Conservation (phyloP, 768 basidiomycete genomes). For the Russula virescens region DNA sequence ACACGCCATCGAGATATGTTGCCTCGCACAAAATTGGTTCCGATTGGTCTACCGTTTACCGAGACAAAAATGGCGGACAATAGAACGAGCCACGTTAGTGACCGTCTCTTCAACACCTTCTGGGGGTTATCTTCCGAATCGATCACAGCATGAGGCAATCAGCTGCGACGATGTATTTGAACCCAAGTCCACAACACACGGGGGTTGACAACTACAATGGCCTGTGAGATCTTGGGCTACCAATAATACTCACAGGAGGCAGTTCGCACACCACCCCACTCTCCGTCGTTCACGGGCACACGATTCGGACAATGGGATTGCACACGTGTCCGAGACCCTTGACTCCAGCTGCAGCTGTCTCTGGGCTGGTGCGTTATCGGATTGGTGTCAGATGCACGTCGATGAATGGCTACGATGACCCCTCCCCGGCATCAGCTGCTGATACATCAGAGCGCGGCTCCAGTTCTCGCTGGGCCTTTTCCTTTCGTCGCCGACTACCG, state of each 20-base stretch:
- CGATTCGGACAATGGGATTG: too few relatives aligned
- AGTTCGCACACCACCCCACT: too few relatives aligned
- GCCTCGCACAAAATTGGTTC: neutral
- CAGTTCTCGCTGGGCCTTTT: slow-evolving; percentile 48
- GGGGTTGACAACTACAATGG: neutral
- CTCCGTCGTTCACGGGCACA: too few relatives aligned
- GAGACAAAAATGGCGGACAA: slow-evolving; percentile 14
- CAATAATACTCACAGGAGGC: too few relatives aligned
- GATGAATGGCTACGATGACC: neutral
- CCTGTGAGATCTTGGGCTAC: too few relatives aligned
- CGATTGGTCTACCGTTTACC: slow-evolving; percentile 9
- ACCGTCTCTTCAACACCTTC: neutral
- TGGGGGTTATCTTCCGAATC: neutral
- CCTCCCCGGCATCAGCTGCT: neutral
- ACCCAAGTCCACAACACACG: neutral
- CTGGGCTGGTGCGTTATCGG: neutral
- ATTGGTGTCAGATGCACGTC: neutral
- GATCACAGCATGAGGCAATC: neutral
- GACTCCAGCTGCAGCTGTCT: neutral
- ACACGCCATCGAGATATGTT: neutral
- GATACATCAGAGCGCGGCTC: neutral
- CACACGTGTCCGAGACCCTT: too few relatives aligned
- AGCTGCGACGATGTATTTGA: neutral
- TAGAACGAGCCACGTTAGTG: neutral
- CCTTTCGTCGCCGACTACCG: slow-evolving; percentile 48